Percentiles rank a stretch among this genome's conserved stretches.
These are phyloP conservation scores for Solanum habrochaites DNA, from an alignment of 257 asterid genomes.

Conservation along the genomic window DNA sequence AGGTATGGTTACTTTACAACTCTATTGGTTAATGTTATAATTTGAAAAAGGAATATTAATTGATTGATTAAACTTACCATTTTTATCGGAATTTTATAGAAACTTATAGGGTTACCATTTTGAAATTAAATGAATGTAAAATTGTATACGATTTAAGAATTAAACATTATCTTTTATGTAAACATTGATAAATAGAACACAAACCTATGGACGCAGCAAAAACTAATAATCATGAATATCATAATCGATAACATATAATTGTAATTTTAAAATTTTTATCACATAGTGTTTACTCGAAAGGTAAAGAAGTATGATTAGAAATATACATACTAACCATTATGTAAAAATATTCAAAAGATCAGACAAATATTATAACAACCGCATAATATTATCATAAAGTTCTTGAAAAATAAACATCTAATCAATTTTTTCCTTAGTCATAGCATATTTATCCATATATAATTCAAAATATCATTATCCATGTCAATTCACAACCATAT, in stretches of 20 bases:
- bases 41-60: background rate
- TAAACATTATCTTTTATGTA: too few species aligned
- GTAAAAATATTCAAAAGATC: too few species aligned
- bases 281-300: background rate
- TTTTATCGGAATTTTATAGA: background rate
- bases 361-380: fast-evolving
- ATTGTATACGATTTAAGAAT: background rate
- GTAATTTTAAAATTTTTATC: too few species aligned
- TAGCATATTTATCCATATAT: too few species aligned
- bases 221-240: too few species aligned
- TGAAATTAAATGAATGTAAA: background rate
- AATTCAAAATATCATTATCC: background rate
- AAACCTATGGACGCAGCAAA: too few species aligned
- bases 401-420: background rate
- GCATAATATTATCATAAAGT: too few species aligned
- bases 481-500: background rate
- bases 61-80: background rate
- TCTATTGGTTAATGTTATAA: background rate
- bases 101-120: background rate
- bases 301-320: too few species aligned
- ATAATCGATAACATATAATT: too few species aligned
- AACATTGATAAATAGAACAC: too few species aligned
- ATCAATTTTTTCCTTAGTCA: too few species aligned
- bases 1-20: background rate
- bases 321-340: too few species aligned